Evolutionary conservation across 2,329 filamentous ascomycete species (phyloP), one percentile per base, ranked within the genome.

Genomic region (Aschersonia sp.): DNA sequence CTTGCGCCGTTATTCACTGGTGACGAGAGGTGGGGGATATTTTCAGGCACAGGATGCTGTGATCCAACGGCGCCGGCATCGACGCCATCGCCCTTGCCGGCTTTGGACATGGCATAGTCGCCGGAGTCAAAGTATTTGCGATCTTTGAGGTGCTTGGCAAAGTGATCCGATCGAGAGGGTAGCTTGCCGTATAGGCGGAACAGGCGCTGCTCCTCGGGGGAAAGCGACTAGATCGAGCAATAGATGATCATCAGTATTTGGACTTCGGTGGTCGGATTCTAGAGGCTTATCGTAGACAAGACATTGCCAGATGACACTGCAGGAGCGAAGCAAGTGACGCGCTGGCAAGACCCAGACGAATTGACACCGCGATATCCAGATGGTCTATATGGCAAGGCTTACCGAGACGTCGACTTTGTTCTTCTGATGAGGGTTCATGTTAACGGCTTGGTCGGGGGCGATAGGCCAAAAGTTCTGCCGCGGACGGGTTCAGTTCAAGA

Each of bases 91-190:
- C 87, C 88, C 72, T 97, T 97, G 68, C 92, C 92, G 51, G 92
- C 92, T 73, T 96, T 95, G 67, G 85, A 90, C 70, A 95, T 85
- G 61, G 89, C 89, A 61, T 95, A 96, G 71, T 96, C 88, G 61
- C 88, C 89, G 51, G 85, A 92, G 72, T 96, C 88, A 68, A 96
- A 96, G 72, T 95, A 96, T 72, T 94, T 98, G 73, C 92, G 89
- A 67, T 97, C 92, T 78, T 96, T 96, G 63, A 97, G 79, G 65
- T 97, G 94, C 75, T 97, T 97, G 74, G 94, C 88, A 58, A 97
- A 83, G 60, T 96, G 79, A 67, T 96, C 90, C 66, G 89, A 94
- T 67, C 92, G 92, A 68, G 85, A 94, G 54, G 92, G 92, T 51
- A 97, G 83, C 71, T 97, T 97, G 69, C 92, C 92, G 68, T 98